These are phyloP conservation scores for Sanghuangporus sanghuang DNA, from an alignment of 1,284 basidiomycete species.

Conservation along the genomic window DNA sequence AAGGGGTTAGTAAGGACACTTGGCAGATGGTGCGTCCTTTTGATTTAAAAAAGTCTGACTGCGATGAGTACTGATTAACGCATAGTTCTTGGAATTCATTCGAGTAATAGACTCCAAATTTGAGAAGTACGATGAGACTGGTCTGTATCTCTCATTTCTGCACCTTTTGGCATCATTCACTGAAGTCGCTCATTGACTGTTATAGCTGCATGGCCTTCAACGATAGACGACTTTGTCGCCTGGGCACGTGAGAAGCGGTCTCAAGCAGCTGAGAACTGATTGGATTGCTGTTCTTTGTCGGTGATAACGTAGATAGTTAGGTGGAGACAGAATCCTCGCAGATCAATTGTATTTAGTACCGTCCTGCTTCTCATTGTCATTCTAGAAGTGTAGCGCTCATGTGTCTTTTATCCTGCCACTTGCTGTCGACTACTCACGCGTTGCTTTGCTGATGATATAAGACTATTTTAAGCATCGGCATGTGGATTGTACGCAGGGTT, in stretches of 20 bases:
- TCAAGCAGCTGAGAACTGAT: neutral
- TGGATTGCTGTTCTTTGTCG: no score
- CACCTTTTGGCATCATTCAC: neutral
- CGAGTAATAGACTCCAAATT: constrained; percentile 79
- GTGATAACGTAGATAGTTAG: no score
- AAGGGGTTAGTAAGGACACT: constrained; percentile 91
- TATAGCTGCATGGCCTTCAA: constrained; percentile 84
- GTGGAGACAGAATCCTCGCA: no score
- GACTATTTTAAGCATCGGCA: no score
- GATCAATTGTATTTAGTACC: no score
- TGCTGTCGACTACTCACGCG: no score
- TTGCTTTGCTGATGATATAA: no score
- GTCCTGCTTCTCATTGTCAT: no score
- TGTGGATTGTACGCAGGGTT: no score
- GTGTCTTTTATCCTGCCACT: no score
- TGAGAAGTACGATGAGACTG: constrained; percentile 80
- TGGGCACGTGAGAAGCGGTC: constrained; percentile 42
- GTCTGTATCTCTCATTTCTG: constrained; percentile 36
- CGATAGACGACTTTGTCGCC: constrained; percentile 85
- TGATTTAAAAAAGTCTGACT: neutral
- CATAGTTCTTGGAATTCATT: constrained; percentile 79
- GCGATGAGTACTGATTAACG: neutral
- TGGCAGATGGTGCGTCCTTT: constrained; percentile 74
- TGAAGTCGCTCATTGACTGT: neutral
- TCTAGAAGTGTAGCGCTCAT: no score